Percentiles rank a stretch among this genome's conserved stretches.
phyloP scores from a whole-genome alignment of 768 basidiomycete species.

The Mycena rosella region DNA sequence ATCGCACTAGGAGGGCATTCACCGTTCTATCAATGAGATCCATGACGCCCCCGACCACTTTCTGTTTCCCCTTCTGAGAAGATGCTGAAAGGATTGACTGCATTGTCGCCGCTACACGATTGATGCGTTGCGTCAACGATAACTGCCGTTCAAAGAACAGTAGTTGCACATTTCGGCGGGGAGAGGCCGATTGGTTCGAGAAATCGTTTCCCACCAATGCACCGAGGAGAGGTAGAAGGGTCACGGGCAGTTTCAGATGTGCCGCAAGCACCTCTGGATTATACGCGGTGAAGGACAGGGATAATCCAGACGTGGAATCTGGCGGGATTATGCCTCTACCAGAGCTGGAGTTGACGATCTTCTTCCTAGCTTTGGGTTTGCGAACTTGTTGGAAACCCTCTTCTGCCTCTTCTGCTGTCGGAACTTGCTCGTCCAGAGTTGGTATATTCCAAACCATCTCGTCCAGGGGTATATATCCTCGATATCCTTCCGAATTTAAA shows the following conservation, averaged over 20 bases:
- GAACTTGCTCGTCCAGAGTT: constrained; percentile 40
- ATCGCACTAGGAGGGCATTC: constrained; percentile 65
- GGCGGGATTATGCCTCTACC: constrained; percentile 69
- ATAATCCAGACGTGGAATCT: constrained; percentile 54
- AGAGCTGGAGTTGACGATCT: constrained; percentile 42
- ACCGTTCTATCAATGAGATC: constrained; percentile 82
- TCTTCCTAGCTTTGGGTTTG: constrained; percentile 65
- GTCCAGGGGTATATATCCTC: constrained; percentile 81
- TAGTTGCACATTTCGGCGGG: constrained; percentile 64
- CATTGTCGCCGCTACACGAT: constrained; percentile 71
- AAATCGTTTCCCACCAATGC: constrained; percentile 89
- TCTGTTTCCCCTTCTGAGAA: constrained; percentile 61
- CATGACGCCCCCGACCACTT: constrained; percentile 76
- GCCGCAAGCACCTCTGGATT: constrained; percentile 71
- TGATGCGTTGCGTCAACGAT: constrained; percentile 72
- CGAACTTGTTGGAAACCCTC: constrained; percentile 70
- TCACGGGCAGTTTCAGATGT: constrained; percentile 75
- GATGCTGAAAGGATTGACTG: constrained; percentile 65
- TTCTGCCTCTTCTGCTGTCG: constrained; percentile 43
- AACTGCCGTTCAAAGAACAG: constrained; percentile 78
- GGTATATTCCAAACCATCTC: constrained; percentile 77
- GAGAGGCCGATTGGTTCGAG: constrained; percentile 63
- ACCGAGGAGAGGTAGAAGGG: constrained; percentile 81
- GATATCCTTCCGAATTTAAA: constrained; percentile 80
- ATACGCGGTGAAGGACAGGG: constrained; percentile 70